phyloP scores from a whole-genome alignment of 2,329 filamentous ascomycete genomes.

The Pseudogymnoascus sp. region DNA sequence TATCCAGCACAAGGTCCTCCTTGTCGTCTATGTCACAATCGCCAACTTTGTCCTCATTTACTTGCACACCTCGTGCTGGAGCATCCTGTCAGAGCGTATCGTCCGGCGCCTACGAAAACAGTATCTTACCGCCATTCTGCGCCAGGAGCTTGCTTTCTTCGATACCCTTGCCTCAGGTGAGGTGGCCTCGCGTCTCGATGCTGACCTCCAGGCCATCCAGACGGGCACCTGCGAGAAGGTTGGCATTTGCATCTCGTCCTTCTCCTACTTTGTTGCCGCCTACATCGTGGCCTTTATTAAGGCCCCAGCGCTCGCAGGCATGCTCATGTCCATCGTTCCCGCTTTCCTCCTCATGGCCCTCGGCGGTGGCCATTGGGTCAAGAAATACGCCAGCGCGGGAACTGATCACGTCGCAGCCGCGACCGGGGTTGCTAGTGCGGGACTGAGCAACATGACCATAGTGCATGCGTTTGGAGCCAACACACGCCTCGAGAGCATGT shows the following conservation, averaged over 20 bases:
- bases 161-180: conserved; percentile 47
- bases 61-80: conserved; percentile 42
- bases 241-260: conserved; percentile 45
- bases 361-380: conserved; percentile 39
- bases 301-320: conserved; percentile 46
- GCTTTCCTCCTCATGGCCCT: conserved; percentile 43
- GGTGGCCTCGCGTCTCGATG: conserved; percentile 46
- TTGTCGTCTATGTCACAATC: conserved; percentile 52
- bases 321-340: conserved; percentile 41
- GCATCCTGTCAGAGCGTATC: conserved; percentile 41
- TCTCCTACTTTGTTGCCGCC: conserved; percentile 52
- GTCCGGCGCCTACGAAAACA: conserved; percentile 39
- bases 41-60: conserved; percentile 43
- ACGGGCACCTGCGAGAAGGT: conserved; percentile 54
- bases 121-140: conserved; percentile 39
- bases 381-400: conserved; percentile 36
- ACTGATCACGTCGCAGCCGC: conserved; percentile 41
- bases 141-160: conserved; percentile 45
- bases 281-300: conserved; percentile 53
- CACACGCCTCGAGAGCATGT: conserved; percentile 32
- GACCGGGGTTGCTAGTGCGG: conserved; percentile 44
- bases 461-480: conserved; percentile 48
- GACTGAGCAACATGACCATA: conserved; percentile 41
- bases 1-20: conserved; percentile 50
- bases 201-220: conserved; percentile 50